Conservation (phyloP, 1,284 basidiomycete species). For the Bjerkandera adusta region DNA sequence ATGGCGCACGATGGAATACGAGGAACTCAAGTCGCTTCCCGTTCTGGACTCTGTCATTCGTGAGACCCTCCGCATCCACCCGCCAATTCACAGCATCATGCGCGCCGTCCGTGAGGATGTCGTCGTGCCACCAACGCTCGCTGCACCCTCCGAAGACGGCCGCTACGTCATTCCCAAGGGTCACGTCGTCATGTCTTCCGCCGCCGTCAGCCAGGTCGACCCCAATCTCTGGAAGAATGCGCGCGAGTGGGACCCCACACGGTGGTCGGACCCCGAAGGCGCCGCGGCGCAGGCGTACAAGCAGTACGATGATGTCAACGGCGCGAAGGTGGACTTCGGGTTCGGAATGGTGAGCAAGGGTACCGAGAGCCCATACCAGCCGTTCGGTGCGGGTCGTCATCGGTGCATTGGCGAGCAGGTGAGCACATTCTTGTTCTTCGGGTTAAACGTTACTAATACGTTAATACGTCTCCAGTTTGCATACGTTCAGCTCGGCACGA, state of each 20-base stretch:
- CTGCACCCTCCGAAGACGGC: conserved; percentile 71
- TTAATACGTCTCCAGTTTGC: conserved; percentile 70
- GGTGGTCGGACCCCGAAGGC: conserved; percentile 85
- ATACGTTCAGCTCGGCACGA: conserved; percentile 88
- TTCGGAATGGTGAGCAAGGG: conserved; percentile 94
- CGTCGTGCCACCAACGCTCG: conserved; percentile 78
- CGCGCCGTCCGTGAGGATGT: conserved; percentile 88
- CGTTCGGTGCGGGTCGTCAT: conserved; percentile 95
- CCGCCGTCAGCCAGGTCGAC: conserved; percentile 89
- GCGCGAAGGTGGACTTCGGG: conserved; percentile 94
- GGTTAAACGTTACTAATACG: background rate
- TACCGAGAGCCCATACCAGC: conserved; percentile 89
- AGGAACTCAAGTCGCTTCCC: conserved; percentile 83
- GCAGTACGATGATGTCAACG: conserved; percentile 69
- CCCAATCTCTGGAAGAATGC: conserved; percentile 81
- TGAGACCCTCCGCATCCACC: conserved; percentile 90
- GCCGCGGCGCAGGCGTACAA: conserved; percentile 76
- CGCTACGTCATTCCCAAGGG: conserved; percentile 90
- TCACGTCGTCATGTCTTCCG: conserved; percentile 88
- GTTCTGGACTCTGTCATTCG: conserved; percentile 89
- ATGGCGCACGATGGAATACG: conserved; percentile 82
- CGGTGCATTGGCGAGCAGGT: conserved; percentile 94
- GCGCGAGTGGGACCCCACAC: conserved; percentile 71
- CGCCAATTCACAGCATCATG: conserved; percentile 91
- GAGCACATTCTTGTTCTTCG: too few species aligned